Base-by-base conservation (phyloP, 2,329 filamentous ascomycete genomes). In the Penicillium paneum region DNA sequence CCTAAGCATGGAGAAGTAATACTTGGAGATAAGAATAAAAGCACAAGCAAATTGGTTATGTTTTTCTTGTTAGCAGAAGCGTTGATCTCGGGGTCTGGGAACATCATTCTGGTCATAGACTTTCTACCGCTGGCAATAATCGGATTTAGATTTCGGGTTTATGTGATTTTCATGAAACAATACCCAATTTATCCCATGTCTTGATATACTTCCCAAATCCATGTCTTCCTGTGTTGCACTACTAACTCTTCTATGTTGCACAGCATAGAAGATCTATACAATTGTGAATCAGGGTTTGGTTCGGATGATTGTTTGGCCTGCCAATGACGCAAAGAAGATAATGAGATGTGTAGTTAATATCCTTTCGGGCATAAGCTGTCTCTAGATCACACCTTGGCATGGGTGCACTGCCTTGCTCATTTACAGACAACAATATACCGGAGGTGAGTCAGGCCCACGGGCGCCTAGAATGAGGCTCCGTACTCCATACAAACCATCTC, bases 1-100 rank as follows among this genome's bases (percentile, higher is more conserved):
- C 71, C 69, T 80, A 58, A 78, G 70, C 46, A 56, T 74, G 64
- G 71, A 77, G 61, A 63, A 64, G 53, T 24, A 64, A 70, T 35
- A n/a, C n/a, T 24, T 58, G 40, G 39, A 29, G 19, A 15, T 24
- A 4, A 31, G 12, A 35, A 32, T 19, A 19, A 47, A 46, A 32
- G 34, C 35, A 21, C 28, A 41, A 12, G 26, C 11, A 38, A 28
- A 17, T 40, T 36, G 10, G n/a, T 32, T 46, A 40, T 15, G 12
- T 32, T 31, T 41, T 2, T 8, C 13, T 35, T 48, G 21, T 42
- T 42, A n/a, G 26, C 47, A 42, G 43, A 35, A 26, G 32, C 21
- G 21, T 32, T 12, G 13, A n/a, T 4, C 41, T 17, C 28, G 7
- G 41, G 41, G 5, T 29, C 13, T 21, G 11, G 41, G 28, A 32